These are phyloP conservation scores for Penicillium angulare DNA, from an alignment of 495 filamentous ascomycete species.

Conservation along the genomic window DNA sequence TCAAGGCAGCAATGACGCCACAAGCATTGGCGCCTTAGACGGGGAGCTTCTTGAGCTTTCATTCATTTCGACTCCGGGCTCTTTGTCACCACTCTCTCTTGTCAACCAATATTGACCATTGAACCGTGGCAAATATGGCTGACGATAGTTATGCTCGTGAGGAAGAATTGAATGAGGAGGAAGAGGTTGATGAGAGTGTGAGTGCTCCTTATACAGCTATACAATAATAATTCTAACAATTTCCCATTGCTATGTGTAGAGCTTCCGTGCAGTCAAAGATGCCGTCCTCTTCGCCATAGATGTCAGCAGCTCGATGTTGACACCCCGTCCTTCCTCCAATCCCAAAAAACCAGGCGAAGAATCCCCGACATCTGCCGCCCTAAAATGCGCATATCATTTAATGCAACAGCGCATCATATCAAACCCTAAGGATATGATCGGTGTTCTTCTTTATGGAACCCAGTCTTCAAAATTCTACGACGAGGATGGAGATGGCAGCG, in stretches of 20 bases:
- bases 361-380: conserved; percentile 71
- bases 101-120: background rate
- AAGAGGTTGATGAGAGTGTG: conserved; percentile 71
- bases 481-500: conserved; percentile 59
- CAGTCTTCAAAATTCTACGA: conserved; percentile 78
- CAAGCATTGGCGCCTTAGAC: background rate
- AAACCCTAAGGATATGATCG: conserved; percentile 96
- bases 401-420: conserved; percentile 99
- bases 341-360: conserved; percentile 72
- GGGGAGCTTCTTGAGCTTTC: background rate
- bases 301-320: conserved; percentile 87
- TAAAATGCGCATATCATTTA: conserved; percentile 91
- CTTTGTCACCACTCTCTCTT: background rate
- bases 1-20: conserved; percentile 22
- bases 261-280: conserved; percentile 91
- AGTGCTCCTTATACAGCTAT: conserved; percentile 14
- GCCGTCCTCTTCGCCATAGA: conserved; percentile 95
- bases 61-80: too few species aligned
- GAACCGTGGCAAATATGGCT: conserved; percentile 34
- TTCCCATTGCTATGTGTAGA: conserved; percentile 44
- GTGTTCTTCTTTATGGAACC: conserved; percentile 90
- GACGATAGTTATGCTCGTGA: conserved; percentile 41
- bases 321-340: conserved; percentile 58
- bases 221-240: conserved; percentile 1
- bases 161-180: conserved; percentile 60